These are phyloP conservation scores for Entomortierella parvispora DNA, from an alignment of 192 early-diverging fungal species.

Conservation along the genomic window DNA sequence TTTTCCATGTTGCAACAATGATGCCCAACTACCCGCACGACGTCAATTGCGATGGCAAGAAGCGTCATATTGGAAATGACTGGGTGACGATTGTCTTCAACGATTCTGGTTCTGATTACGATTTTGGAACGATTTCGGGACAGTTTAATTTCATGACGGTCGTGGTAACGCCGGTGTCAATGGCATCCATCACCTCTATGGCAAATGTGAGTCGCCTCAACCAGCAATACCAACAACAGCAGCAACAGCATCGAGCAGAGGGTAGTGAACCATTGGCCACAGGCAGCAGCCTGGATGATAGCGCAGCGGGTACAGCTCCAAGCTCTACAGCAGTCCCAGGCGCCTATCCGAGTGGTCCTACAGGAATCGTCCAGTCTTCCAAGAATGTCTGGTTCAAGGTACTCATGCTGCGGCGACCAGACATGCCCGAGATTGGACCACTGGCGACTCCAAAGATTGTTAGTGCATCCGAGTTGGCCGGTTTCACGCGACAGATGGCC, in stretches of 20 bases:
- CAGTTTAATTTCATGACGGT: conserved; percentile 98
- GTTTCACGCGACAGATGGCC: conserved; percentile 85
- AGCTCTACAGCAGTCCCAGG: background rate
- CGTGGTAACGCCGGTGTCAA: conserved; percentile 81
- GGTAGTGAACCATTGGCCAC: conserved; percentile 3
- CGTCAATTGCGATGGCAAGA: conserved; percentile 84
- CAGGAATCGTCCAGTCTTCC: conserved; percentile 21
- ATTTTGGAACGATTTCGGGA: conserved; percentile 89
- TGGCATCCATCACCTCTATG: conserved; percentile 42
- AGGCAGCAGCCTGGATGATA: background rate
- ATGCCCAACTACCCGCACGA: conserved; percentile 89
- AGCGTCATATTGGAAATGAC: conserved; percentile 98
- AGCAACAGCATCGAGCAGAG: conserved; percentile 30
- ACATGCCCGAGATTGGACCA: conserved; percentile 87
- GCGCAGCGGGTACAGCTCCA: background rate
- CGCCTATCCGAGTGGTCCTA: conserved; percentile 2
- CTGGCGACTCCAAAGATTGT: conserved; percentile 86
- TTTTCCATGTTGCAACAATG: conserved; percentile 94
- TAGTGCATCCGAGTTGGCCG: conserved; percentile 76
- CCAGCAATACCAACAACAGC: conserved; percentile 40
- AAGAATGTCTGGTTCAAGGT: conserved; percentile 67
- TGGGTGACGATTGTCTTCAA: conserved; percentile 95
- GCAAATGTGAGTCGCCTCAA: conserved; percentile 13
- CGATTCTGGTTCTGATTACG: conserved; percentile 84
- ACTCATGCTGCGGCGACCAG: conserved; percentile 72